Evolutionary conservation across 768 basidiomycete species (phyloP).

Genomic region (Daedaleopsis sinensis): DNA sequence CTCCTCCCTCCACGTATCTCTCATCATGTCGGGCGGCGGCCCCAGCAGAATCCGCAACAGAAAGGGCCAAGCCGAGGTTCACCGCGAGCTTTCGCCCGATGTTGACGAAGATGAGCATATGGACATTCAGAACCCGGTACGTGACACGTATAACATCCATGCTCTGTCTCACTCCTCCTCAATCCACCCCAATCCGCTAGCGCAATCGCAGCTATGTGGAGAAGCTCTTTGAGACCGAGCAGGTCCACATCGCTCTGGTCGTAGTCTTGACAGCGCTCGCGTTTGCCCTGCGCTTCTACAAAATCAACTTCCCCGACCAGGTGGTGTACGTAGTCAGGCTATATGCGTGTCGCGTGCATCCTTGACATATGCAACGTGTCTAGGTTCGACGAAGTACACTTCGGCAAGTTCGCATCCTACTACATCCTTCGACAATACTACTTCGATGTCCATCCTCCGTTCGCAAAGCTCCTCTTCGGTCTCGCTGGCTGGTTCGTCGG

Average conservation of each 20-base stretch:
- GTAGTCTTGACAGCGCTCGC: slow-evolving; percentile 70
- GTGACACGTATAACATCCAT: slow-evolving; percentile 23
- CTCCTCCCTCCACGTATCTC: slow-evolving; percentile 3
- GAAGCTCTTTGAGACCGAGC: slow-evolving; percentile 59
- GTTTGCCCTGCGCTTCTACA: slow-evolving; percentile 88
- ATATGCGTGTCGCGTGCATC: slow-evolving; percentile 7
- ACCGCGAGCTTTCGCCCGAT: slow-evolving; percentile 8
- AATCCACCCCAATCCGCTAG: slow-evolving; percentile 30
- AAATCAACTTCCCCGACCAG: slow-evolving; percentile 93
- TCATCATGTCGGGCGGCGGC: slow-evolving; percentile 23
- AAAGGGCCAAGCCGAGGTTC: background rate
- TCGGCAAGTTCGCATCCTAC: slow-evolving; percentile 96
- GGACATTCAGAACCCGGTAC: slow-evolving; percentile 22
- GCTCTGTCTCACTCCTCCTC: background rate
- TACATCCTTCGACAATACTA: slow-evolving; percentile 95
- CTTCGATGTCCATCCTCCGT: slow-evolving; percentile 98
- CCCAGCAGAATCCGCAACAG: slow-evolving; percentile 14
- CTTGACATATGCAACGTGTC: slow-evolving; percentile 2
- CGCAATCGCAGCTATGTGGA: slow-evolving; percentile 63
- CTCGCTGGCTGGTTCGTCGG: slow-evolving; percentile 96
- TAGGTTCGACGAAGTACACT: slow-evolving; percentile 98
- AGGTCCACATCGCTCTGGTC: slow-evolving; percentile 66
- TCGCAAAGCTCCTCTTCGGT: slow-evolving; percentile 94
- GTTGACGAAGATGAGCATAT: slow-evolving; percentile 23
- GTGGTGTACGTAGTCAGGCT: slow-evolving; percentile 70